phyloP scores from a whole-genome alignment of 2,329 filamentous ascomycete genomes.

The Ophiostoma montium region DNA sequence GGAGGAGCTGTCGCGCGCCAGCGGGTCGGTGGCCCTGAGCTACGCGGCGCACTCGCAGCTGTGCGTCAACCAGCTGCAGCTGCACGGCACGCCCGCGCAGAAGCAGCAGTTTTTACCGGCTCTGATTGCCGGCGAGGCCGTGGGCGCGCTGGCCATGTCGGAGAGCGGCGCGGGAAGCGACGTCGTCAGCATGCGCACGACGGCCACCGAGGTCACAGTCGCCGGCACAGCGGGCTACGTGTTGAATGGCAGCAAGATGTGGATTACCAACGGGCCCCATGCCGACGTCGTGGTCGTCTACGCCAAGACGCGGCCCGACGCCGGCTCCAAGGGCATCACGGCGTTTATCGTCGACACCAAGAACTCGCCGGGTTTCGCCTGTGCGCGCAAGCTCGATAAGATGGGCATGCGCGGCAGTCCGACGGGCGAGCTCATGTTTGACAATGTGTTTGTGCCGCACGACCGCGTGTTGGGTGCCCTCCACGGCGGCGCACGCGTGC shows the following conservation, averaged over 20 bases:
- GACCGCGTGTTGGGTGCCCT: slow-evolving; percentile 69
- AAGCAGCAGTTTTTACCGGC: slow-evolving; percentile 69
- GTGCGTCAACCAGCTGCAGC: slow-evolving; percentile 88
- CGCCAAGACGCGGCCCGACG: slow-evolving; percentile 75
- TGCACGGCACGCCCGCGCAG: slow-evolving; percentile 71
- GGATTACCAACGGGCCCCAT: slow-evolving; percentile 97
- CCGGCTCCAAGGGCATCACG: slow-evolving; percentile 79
- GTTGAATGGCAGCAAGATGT: slow-evolving; percentile 92
- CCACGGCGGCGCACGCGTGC: slow-evolving; percentile 71
- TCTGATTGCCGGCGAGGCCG: slow-evolving; percentile 62
- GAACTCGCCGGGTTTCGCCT: slow-evolving; percentile 60
- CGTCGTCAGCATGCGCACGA: slow-evolving; percentile 90
- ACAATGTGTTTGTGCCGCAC: slow-evolving; percentile 74
- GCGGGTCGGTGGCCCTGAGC: slow-evolving; percentile 69
- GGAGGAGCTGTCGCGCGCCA: slow-evolving; percentile 86
- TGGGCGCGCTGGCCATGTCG: slow-evolving; percentile 89
- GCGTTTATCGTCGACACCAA: slow-evolving; percentile 72
- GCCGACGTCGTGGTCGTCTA: slow-evolving; percentile 93
- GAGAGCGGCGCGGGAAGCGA: slow-evolving; percentile 85
- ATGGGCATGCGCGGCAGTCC: slow-evolving; percentile 96
- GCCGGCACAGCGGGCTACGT: slow-evolving; percentile 60
- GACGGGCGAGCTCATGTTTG: slow-evolving; percentile 86
- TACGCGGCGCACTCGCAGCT: slow-evolving; percentile 95
- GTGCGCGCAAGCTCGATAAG: slow-evolving; percentile 87
- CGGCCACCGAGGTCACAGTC: slow-evolving; percentile 65